A percentile compares a stretch with the other conserved stretches of the same genome.
These are phyloP conservation scores for Amanita inopinata DNA, from an alignment of 768 basidiomycete genomes.

Conservation along the genomic window DNA sequence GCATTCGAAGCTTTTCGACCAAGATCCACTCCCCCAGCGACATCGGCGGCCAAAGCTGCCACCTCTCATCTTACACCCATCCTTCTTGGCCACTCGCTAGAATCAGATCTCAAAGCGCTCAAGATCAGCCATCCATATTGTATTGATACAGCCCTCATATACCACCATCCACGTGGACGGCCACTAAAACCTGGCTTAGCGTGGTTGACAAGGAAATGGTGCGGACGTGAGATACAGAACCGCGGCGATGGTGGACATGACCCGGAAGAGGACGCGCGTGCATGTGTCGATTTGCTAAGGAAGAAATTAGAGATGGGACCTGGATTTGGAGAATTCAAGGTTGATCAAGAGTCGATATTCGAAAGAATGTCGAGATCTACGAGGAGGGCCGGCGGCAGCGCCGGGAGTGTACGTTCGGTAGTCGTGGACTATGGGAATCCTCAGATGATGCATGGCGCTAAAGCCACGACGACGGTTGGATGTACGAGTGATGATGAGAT, in stretches of 20 bases:
- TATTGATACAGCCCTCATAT: constrained; percentile 86
- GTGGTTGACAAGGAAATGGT: constrained; percentile 96
- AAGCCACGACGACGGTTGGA: constrained; percentile 66
- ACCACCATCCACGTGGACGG: constrained; percentile 87
- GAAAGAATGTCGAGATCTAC: constrained; percentile 64
- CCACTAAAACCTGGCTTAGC: constrained; percentile 92
- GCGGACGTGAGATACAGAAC: constrained; percentile 80
- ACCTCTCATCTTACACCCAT: constrained; percentile 45
- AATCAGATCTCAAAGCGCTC: constrained; percentile 86
- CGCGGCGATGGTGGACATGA: constrained; percentile 83
- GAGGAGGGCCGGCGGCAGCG: constrained; percentile 25
- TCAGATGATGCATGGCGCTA: constrained; percentile 72
- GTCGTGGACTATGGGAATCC: constrained; percentile 87
- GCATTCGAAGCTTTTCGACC: not conserved
- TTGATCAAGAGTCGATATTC: constrained; percentile 81
- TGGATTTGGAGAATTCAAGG: constrained; percentile 81
- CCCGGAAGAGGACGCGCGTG: constrained; percentile 88
- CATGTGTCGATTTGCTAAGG: constrained; percentile 76
- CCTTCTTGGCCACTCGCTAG: constrained; percentile 90
- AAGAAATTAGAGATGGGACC: constrained; percentile 71
- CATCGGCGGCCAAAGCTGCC: constrained; percentile 16
- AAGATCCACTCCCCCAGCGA: constrained; percentile 12
- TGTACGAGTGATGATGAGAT: constrained; percentile 77
- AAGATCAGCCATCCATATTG: constrained; percentile 79
- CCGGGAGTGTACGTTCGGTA: constrained; percentile 42